Conservation (phyloP, 73 alveolate species). For the Urostyla sp. region DNA sequence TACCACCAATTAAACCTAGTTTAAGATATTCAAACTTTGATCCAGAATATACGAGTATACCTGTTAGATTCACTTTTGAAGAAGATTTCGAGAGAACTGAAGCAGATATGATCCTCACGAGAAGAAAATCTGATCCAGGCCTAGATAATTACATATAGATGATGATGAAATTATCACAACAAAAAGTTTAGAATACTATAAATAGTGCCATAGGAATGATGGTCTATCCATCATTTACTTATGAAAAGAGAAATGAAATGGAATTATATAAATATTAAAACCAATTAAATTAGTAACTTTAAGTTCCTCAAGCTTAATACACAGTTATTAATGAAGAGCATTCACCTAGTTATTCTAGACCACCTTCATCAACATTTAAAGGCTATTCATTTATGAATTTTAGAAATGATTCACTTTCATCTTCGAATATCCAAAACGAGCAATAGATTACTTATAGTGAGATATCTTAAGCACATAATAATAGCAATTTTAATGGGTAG, state of each 20-base stretch:
- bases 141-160: too few species aligned
- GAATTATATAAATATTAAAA: too few species aligned
- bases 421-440: too few species aligned
- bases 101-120: slow-evolving; percentile 8
- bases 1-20: slow-evolving; percentile 53
- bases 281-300: too few species aligned
- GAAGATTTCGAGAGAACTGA: slow-evolving; percentile 15
- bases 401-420: slow-evolving; percentile 37
- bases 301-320: too few species aligned
- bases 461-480: background rate
- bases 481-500: background rate
- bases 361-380: slow-evolving; percentile 41
- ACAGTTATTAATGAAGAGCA: slow-evolving; percentile 11
- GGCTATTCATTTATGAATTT: slow-evolving; percentile 48
- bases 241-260: too few species aligned
- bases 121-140: slow-evolving; percentile 51
- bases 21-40: slow-evolving; percentile 52
- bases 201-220: background rate
- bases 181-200: background rate
- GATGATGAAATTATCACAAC: background rate
- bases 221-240: too few species aligned
- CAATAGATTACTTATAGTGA: too few species aligned
- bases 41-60: slow-evolving; percentile 58
- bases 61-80: slow-evolving; percentile 41
- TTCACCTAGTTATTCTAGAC: slow-evolving; percentile 36